Base-by-base conservation (phyloP, 257 asterid genomes). In the Solanum clarkiae region DNA sequence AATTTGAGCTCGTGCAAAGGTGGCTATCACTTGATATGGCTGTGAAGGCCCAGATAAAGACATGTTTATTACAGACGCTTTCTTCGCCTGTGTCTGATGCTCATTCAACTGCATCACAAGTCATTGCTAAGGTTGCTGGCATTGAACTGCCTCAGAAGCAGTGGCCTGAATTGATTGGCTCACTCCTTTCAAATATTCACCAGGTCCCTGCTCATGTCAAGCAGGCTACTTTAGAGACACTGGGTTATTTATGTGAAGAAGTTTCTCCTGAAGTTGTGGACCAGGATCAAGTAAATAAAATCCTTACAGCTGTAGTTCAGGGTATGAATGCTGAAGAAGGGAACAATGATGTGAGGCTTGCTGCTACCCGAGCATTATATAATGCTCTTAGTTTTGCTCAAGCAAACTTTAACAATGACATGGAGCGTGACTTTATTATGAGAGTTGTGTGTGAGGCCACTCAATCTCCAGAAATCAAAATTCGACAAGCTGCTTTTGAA, bases 371-470 rank as follows among this genome's bases (percentile, higher is more conserved):
- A 85, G 95, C 98, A 44, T 81, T 94, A 83, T 92, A 94, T 87
- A 93, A 94, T 82, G 98, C 98, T 85, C 93, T 94, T 84, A 93
- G 95, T 18, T 94, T 94, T 89, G 96, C 98, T 68, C 96, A 91
- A 85, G 97, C 97, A 53, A 94, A 94, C 86, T 94, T 94, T 88
- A 90, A 93, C 44, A 93, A 92, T 80, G 98, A 94, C 86, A 91
- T 92, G 95, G 98, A 94, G 88, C 91, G 98, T 68, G 96, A 94
- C 85, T 94, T 90, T 86, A 91, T 94, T 45, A 91, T 94, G 98
- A 94, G 95, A 91, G 96, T 94, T 82, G 97, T 91, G 45, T 94
- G 97, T 84, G 98, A 94, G 89, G 94, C 98, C 54, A 91, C 98
- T 53, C 90, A 92, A 55, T 91, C 97, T n/a, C 93, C 93, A 13